Evolutionary conservation across 2,329 filamentous ascomycete species (phyloP).

Genomic region (Aspergillus japonicus): DNA sequence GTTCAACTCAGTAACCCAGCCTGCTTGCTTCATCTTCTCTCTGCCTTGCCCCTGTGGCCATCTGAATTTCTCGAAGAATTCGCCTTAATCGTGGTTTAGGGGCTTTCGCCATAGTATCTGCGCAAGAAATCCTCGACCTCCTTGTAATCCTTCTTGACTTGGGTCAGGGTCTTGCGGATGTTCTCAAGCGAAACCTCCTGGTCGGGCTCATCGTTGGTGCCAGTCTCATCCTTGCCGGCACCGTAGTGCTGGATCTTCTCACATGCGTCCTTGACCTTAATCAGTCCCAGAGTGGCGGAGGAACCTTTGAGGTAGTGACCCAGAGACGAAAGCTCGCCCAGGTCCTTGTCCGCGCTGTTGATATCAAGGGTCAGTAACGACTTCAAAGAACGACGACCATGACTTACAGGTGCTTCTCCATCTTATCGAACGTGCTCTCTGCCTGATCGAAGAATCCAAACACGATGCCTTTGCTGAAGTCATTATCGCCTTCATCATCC

Average conservation of each 20-base stretch:
- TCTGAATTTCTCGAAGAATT: slow-evolving; percentile 2
- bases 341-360: slow-evolving; percentile 63
- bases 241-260: slow-evolving; percentile 96
- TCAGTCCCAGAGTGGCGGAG: slow-evolving; percentile 86
- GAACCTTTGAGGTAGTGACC: slow-evolving; percentile 98
- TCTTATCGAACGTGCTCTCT: slow-evolving; percentile 77
- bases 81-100: not conserved
- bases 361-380: slow-evolving; percentile 2
- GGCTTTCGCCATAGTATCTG: slow-evolving; percentile 63
- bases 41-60: slow-evolving; percentile 11
- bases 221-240: slow-evolving; percentile 75
- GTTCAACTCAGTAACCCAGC: slow-evolving; percentile 16
- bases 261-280: slow-evolving; percentile 87
- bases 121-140: slow-evolving; percentile 70
- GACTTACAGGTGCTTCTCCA: slow-evolving; percentile 79
- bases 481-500: slow-evolving; percentile 87
- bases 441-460: slow-evolving; percentile 92
- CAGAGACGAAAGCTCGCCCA: slow-evolving; percentile 73
- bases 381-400: not conserved
- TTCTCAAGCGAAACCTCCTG: slow-evolving; percentile 66
- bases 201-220: slow-evolving; percentile 64
- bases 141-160: slow-evolving; percentile 73
- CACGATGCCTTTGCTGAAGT: slow-evolving; percentile 87
- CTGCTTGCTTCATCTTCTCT: slow-evolving; percentile 2
- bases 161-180: slow-evolving; percentile 67